Evolutionary conservation across 306 rosid genomes (phyloP), one percentile per base, ranked within the genome.

Genomic region (Acmispon strigosus): DNA sequence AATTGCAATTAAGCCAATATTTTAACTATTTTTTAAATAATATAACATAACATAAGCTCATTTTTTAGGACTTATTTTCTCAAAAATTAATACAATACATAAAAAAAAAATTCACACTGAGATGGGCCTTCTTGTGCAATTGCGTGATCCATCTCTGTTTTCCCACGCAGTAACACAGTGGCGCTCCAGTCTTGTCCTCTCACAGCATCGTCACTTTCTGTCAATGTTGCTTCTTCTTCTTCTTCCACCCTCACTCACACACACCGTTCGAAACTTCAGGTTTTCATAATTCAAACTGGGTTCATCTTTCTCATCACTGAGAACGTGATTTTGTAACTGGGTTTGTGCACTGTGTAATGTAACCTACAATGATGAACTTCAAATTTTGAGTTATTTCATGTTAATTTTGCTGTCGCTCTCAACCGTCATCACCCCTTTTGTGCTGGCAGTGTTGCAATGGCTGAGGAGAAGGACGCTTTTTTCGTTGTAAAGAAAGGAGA

Each of bases 401-500:
- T 71, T 44, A 17, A 29, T 22, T 71, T 62, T 67, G 49, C 41
- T 73, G 4, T 49, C 7, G 68, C 17, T 32, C 36, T 45, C 4
- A 15, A 53, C 66, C 39, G 19, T 24, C 55, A 50, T 75, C 44
- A 32, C 15, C 10, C 12, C 57, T 18, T 18, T 51, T 64, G 62
- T 39, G 7, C 17, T 69, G 70, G 81, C 82, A 50, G 86, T 52
- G 15, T 36, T 65, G 55, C 55, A 83, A 94, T 94, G 97, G 96
- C 73, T 80, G 88, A 85, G 10, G 92, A 90, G 60, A 86, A 74
- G 34, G 87, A 89, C 48, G 92, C 86, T 22, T 90, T 89, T 60
- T 94, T 83, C 51, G 86, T 94, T 53, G 92, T 94, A 24, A 85
- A 73, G 66, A 90, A 86, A 58, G 97, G 98, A 4, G 90, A 87